phyloP scores from a whole-genome alignment of 768 basidiomycete genomes.

The Kwoniella europaea region DNA sequence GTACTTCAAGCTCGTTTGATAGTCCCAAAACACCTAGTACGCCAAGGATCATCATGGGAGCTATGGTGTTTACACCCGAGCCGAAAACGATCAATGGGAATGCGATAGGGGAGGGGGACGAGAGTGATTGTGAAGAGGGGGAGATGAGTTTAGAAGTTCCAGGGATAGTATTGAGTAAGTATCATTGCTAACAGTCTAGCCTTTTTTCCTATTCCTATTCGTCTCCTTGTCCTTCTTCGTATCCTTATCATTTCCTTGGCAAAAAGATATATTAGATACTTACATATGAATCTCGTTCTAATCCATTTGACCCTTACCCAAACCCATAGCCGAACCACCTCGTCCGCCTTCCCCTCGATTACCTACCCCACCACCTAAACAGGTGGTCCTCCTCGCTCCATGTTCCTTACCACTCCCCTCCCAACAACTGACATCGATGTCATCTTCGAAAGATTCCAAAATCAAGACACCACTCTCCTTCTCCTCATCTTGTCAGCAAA shows the following conservation, averaged over 20 bases:
- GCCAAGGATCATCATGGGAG: slow-evolving; percentile 28
- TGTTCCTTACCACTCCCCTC: slow-evolving; percentile 22
- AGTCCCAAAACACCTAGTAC: slow-evolving; percentile 16
- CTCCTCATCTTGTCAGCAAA: neutral
- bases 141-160: slow-evolving; percentile 24
- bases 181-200: too few species aligned
- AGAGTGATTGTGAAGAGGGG: slow-evolving; percentile 5
- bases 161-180: slow-evolving; percentile 28
- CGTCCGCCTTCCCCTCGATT: slow-evolving; percentile 16
- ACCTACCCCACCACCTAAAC: slow-evolving; percentile 22
- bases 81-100: neutral
- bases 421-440: neutral
- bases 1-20: neutral
- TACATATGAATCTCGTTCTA: neutral
- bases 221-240: too few species aligned
- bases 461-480: neutral
- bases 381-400: slow-evolving; percentile 21
- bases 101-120: neutral
- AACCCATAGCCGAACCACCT: slow-evolving; percentile 21
- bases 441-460: slow-evolving; percentile 4
- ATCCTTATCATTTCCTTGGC: too few species aligned
- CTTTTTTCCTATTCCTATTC: too few species aligned
- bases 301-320: neutral
- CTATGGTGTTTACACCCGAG: slow-evolving; percentile 17
- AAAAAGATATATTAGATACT: neutral